phyloP scores from a whole-genome alignment of 2,329 filamentous ascomycete genomes.

The Helicocarpus griseus region DNA sequence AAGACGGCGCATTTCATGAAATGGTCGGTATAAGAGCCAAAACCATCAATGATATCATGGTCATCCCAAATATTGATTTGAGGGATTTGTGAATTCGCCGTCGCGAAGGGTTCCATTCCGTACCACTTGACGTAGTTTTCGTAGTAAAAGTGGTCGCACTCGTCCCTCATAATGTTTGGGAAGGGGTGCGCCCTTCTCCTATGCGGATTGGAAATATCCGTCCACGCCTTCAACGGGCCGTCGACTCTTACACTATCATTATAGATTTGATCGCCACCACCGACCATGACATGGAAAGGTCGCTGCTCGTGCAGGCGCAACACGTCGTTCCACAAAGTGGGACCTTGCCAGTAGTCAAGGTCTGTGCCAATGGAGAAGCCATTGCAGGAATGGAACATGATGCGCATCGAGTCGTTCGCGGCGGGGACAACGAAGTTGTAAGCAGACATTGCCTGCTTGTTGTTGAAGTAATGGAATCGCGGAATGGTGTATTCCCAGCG shows the following conservation, averaged over 20 bases:
- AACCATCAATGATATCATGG: conserved; percentile 58
- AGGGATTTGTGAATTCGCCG: conserved; percentile 52
- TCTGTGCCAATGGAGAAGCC: conserved; percentile 59
- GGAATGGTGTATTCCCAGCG: conserved; percentile 71
- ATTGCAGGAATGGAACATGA: conserved; percentile 62
- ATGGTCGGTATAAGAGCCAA: conserved; percentile 56
- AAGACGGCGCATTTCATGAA: conserved; percentile 59
- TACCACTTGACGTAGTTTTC: conserved; percentile 59
- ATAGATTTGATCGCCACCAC: conserved; percentile 81
- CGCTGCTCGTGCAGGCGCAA: conserved; percentile 49
- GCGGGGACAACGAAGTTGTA: conserved; percentile 50
- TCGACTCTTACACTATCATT: conserved; percentile 71
- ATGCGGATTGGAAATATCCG: conserved; percentile 49
- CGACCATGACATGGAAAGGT: conserved; percentile 64
- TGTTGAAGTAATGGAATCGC: conserved; percentile 51
- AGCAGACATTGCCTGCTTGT: conserved; percentile 44
- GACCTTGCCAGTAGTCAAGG: conserved; percentile 52
- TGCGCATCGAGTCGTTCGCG: conserved; percentile 54
- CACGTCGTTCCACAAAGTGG: conserved; percentile 56
- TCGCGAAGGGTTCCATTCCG: conserved; percentile 53
- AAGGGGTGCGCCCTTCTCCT: conserved; percentile 53
- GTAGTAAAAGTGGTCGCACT: conserved; percentile 54
- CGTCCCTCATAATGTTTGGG: conserved; percentile 51
- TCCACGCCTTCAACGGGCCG: conserved; percentile 64
- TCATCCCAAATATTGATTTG: conserved; percentile 60